These are phyloP conservation scores for Dryadomyces sulphureus DNA, from an alignment of 2,329 filamentous ascomycete genomes.

Conservation along the genomic window DNA sequence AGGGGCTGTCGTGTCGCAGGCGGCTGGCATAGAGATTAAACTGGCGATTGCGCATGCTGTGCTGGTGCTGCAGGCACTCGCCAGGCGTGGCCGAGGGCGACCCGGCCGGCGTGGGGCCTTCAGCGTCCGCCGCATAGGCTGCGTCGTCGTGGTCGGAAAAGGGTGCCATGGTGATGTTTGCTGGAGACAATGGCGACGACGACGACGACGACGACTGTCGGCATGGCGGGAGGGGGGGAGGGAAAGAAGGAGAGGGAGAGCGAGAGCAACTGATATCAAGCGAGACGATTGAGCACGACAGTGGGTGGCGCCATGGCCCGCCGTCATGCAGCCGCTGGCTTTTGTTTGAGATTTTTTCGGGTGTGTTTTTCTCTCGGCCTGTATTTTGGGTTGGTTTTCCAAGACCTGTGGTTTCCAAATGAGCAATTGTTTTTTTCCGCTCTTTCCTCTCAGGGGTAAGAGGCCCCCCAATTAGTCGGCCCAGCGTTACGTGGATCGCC, in stretches of 20 bases:
- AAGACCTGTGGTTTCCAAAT: neutral
- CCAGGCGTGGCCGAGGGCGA: neutral
- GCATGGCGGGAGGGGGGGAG: neutral
- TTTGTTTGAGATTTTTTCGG: neutral
- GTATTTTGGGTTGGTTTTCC: no score
- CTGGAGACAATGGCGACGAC: neutral
- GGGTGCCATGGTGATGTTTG: constrained; percentile 9
- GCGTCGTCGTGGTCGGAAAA: constrained; percentile 12
- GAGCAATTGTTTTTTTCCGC: constrained; percentile 2
- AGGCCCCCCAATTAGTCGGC: neutral
- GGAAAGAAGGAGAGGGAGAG: neutral
- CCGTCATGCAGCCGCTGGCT: neutral
- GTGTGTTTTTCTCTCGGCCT: neutral
- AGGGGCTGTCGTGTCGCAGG: constrained; percentile 14
- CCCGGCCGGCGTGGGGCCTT: constrained; percentile 6
- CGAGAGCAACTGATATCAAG: no score
- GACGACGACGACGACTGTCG: neutral
- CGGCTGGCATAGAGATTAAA: constrained; percentile 13
- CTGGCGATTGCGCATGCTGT: constrained; percentile 12
- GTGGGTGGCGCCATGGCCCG: neutral
- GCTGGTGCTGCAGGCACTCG: constrained; percentile 7
- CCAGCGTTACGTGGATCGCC: neutral
- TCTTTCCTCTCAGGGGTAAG: constrained; percentile 6
- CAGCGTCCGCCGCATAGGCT: constrained; percentile 13
- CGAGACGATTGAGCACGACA: no score